Evolutionary conservation across 176 grass and related monocot genomes (phyloP), one percentile per base, ranked within the genome.

Genomic region (Bolboschoenus planiculmis): DNA sequence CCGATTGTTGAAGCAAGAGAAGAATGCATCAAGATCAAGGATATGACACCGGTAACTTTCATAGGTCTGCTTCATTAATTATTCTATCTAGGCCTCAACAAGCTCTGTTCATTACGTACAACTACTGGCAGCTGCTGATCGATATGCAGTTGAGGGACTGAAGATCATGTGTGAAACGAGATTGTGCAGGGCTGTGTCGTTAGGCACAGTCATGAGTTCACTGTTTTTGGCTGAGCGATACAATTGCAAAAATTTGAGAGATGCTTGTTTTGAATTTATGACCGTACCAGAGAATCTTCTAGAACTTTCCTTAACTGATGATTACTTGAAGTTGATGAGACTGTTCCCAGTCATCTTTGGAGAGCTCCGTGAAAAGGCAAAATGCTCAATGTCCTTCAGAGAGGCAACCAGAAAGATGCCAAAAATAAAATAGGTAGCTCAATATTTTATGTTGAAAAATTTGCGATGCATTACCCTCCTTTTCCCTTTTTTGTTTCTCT

Each of bases 1-100:
- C 18, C 70, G 39, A 86, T 84, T 72, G 51, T 1, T 7, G 85
- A 87, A 10, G 55, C 72, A 2, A 26, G 0, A 10, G 20, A 33
- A 35, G 16, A 47, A 6, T 2, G 8, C 3, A 84, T 90, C 16
- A 26, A 44, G 0, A 1, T 90, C 1, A 11, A 33, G 1, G 75
- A 78, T 8, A 78, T 89, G 0, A 2, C 21, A 48, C 44, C 90
- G 0, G 1, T 47, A 5, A 62, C 56, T 0, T 94, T 94, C 39
- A 72, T n/a, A 59, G 42, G 62, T 80, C 37, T 94, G 64, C 80
- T 91, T 4, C 53, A 84, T 47, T 94, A 87, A 67, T 51, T 91
- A 94, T 35, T 64, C 63, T 15, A 34, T 76, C 15, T n/a, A 40
- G 72, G 33, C 39, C 9, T 77, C 72, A 29, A 27, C 58, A 61